These are phyloP conservation scores for Chalciporus pseudorubinellus DNA, from an alignment of 768 basidiomycete genomes.

Conservation along the genomic window DNA sequence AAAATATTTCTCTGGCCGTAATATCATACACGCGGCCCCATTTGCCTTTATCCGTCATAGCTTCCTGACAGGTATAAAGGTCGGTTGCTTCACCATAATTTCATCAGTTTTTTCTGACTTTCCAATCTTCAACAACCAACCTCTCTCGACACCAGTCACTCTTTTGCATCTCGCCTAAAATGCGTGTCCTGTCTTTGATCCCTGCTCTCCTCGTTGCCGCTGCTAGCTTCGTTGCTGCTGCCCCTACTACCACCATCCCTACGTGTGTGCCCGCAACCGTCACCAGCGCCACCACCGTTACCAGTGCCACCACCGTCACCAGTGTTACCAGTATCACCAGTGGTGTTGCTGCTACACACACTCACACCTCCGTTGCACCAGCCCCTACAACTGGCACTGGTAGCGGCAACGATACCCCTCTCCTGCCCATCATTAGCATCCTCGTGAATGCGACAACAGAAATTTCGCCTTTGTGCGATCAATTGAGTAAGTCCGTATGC, in stretches of 20 bases:
- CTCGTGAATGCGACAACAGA: background rate
- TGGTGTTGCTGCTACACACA: too few species aligned
- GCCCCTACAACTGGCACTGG: background rate
- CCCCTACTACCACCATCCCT: background rate
- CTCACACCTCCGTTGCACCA: too few species aligned
- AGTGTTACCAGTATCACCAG: too few species aligned
- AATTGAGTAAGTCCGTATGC: background rate
- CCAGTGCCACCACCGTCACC: background rate
- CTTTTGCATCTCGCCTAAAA: constrained; percentile 13
- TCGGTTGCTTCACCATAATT: background rate
- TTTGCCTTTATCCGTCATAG: background rate
- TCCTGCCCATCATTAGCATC: constrained; percentile 5
- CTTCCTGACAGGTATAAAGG: constrained; percentile 4
- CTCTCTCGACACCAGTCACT: constrained; percentile 7
- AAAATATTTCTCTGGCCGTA: constrained; percentile 15
- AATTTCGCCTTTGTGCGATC: background rate
- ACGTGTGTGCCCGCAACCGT: background rate
- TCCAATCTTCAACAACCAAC: background rate
- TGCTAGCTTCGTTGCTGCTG: constrained; percentile 18
- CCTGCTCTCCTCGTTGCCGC: constrained; percentile 16
- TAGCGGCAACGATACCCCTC: background rate
- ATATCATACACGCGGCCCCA: constrained; percentile 18
- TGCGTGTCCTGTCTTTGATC: constrained; percentile 28
- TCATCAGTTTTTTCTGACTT: background rate
- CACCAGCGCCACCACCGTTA: background rate